phyloP scores from a whole-genome alignment of 1,284 basidiomycete genomes.

The Austropuccinia psidii region DNA sequence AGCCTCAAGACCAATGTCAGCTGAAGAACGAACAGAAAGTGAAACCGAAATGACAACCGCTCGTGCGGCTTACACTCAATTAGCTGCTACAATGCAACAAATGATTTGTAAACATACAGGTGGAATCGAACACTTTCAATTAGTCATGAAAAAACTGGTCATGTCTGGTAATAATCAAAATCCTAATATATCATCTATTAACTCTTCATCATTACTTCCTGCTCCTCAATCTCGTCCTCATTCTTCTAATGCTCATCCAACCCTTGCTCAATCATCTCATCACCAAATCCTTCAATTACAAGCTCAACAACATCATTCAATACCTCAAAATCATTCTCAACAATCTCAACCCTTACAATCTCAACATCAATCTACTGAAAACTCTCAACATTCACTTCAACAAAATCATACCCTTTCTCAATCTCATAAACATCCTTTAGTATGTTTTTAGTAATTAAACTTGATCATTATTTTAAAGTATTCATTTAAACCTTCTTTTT shows the following conservation, averaged over 20 bases:
- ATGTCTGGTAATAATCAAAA: neutral
- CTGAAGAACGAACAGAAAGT: conserved; percentile 1
- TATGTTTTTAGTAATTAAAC: neutral
- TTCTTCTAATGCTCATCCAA: conserved; percentile 22
- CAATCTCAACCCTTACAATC: conserved; percentile 8
- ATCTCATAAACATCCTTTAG: conserved; percentile 6
- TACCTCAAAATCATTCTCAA: conserved; percentile 13
- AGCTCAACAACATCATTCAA: conserved; percentile 8
- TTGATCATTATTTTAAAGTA: too few species aligned
- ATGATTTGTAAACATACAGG: conserved; percentile 18
- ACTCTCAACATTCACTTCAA: conserved; percentile 10
- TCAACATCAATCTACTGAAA: conserved; percentile 20
- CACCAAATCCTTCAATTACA: neutral
- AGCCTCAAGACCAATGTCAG: conserved; percentile 1
- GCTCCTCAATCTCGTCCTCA: conserved; percentile 25
- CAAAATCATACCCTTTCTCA: neutral
- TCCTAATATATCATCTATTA: neutral
- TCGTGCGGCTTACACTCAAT: neutral
- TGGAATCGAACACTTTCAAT: neutral
- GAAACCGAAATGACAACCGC: conserved; percentile 19
- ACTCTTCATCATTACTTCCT: neutral
- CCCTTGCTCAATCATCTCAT: neutral
- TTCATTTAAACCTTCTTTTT: neutral
- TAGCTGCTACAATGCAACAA: neutral
- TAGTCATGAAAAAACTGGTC: neutral